Conservation (phyloP, 176 grass and related monocot species). For the Rhipidocladum racemiflorum region DNA sequence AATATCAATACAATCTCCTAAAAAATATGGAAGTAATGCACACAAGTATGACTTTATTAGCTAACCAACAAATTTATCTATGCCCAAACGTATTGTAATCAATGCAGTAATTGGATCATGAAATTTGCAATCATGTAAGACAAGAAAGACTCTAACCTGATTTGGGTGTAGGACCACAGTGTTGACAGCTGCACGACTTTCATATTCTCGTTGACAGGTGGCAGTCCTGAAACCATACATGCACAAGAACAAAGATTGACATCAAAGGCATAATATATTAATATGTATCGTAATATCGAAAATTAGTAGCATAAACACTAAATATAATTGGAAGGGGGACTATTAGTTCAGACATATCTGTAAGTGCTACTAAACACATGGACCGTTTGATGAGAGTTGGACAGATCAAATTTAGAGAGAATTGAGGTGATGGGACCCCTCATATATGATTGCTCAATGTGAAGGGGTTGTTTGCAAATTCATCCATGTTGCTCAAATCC, state of each 20-base stretch:
- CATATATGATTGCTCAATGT: not conserved
- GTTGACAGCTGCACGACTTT: constrained; percentile 92
- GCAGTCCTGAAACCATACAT: constrained; percentile 58
- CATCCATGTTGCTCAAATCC: not conserved
- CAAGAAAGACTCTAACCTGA: constrained; percentile 54
- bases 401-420: constrained; percentile 7
- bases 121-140: not conserved
- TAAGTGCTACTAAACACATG: not conserved
- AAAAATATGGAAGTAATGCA: not conserved
- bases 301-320: not conserved
- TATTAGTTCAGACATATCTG: not conserved
- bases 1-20: not conserved
- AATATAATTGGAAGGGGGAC: not conserved
- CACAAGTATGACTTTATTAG: not conserved
- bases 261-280: constrained; percentile 5
- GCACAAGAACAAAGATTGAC: constrained; percentile 4
- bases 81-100: not conserved
- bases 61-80: constrained; percentile 9
- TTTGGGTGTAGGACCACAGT: constrained; percentile 95
- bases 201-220: constrained; percentile 93
- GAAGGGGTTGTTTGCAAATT: not conserved
- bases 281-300: not conserved
- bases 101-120: not conserved
- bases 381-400: not conserved
- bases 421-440: not conserved